Percentiles rank a stretch among this genome's conserved stretches.
Evolutionary conservation across 192 early-diverging fungal species (phyloP).

Genomic region (Oehlia diaphana): DNA sequence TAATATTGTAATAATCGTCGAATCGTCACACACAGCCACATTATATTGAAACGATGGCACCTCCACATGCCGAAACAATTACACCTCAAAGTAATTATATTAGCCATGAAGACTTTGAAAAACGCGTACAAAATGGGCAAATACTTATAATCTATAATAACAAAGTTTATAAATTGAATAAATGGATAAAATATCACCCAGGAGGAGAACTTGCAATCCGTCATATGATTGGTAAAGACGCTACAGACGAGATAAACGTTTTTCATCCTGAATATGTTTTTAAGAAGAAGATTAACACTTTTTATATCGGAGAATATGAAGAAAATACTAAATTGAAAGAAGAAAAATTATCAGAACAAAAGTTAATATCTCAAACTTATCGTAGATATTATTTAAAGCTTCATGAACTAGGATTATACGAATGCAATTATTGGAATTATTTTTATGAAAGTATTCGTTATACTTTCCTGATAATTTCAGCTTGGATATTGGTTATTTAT

Average conservation of each 20-base stretch:
- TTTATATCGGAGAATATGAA: conserved; percentile 74
- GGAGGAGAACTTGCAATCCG: conserved; percentile 88
- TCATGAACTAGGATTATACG: conserved; percentile 60
- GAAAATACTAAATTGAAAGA: conserved; percentile 6
- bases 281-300: conserved; percentile 72
- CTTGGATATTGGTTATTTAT: conserved; percentile 43
- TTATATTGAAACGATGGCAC: conserved; percentile 8
- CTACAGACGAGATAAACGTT: conserved; percentile 84
- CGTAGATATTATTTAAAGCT: conserved; percentile 67
- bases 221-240: conserved; percentile 88
- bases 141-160: conserved; percentile 79
- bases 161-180: conserved; percentile 89
- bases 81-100: conserved; percentile 28
- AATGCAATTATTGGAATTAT: conserved; percentile 59
- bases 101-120: conserved; percentile 37
- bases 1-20: no score
- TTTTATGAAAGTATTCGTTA: conserved; percentile 53
- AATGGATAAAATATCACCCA: conserved; percentile 81
- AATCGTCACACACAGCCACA: background rate
- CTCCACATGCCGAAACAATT: conserved; percentile 21
- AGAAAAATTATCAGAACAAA: conserved; percentile 33
- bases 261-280: conserved; percentile 86
- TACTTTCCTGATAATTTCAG: conserved; percentile 43
- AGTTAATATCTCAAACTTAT: conserved; percentile 48
- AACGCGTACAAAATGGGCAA: conserved; percentile 61